A percentile compares a stretch with the other conserved stretches of the same genome.
These are phyloP conservation scores for Talaromyces sp. DNA, from an alignment of 2,329 filamentous ascomycete genomes.

Conservation along the genomic window DNA sequence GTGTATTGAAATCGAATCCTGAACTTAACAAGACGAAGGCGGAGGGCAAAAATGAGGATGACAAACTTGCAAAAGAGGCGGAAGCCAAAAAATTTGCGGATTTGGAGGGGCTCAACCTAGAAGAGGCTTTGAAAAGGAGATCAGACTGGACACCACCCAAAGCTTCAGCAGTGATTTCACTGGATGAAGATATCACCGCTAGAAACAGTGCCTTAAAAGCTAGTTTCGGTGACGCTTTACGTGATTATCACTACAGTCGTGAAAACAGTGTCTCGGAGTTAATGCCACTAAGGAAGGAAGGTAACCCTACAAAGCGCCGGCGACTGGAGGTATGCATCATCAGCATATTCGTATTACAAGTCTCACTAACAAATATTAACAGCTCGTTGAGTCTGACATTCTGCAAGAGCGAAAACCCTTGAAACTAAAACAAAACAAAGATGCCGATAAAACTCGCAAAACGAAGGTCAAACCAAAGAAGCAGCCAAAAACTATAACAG, in stretches of 20 bases:
- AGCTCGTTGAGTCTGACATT: slow-evolving; percentile 14
- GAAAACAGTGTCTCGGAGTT: slow-evolving; percentile 17
- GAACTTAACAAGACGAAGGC: background rate
- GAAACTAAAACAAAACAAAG: slow-evolving; percentile 15
- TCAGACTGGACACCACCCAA: slow-evolving; percentile 66
- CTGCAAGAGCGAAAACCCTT: background rate
- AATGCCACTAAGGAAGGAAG: slow-evolving; percentile 20
- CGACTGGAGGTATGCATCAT: slow-evolving; percentile 34
- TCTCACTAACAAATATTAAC: background rate
- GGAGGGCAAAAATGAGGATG: background rate
- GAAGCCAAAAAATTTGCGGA: slow-evolving; percentile 20
- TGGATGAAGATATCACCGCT: background rate
- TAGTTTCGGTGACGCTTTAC: slow-evolving; percentile 37
- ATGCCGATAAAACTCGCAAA: background rate
- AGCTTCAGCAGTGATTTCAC: slow-evolving; percentile 20
- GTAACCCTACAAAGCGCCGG: slow-evolving; percentile 35
- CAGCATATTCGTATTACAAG: background rate
- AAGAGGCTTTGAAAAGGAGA: slow-evolving; percentile 54
- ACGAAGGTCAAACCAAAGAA: slow-evolving; percentile 52
- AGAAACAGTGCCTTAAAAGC: background rate
- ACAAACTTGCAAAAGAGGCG: background rate
- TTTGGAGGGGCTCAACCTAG: slow-evolving; percentile 29
- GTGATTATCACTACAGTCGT: slow-evolving; percentile 40
- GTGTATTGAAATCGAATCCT: background rate
- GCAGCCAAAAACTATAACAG: slow-evolving; percentile 74